Percentiles rank a stretch among this genome's conserved stretches.
Evolutionary conservation across 73 alveolate genomes (phyloP).

Genomic region (Breviolum minutum): DNA sequence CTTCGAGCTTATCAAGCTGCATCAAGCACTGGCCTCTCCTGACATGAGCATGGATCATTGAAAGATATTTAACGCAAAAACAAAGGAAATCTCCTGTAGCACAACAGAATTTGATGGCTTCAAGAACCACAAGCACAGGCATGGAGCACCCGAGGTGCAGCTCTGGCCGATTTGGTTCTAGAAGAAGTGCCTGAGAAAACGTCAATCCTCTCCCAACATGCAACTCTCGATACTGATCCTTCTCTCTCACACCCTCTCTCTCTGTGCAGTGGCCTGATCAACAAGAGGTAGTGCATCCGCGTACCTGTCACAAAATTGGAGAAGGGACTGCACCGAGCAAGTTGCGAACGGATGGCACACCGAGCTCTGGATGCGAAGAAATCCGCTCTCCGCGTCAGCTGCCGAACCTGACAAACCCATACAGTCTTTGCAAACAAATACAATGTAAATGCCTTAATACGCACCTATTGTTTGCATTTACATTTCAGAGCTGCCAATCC

Average conservation of each 20-base stretch:
- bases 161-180: constrained; percentile 50
- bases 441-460: not conserved
- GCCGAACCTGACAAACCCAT: constrained; percentile 6
- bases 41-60: not conserved
- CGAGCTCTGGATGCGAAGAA: constrained; percentile 74
- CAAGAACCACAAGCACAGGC: not conserved
- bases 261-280: constrained; percentile 26
- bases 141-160: constrained; percentile 49
- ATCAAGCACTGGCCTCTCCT: constrained; percentile 91
- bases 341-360: not conserved
- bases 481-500: too few species aligned
- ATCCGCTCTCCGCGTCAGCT: constrained; percentile 70
- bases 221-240: too few species aligned
- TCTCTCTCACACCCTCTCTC: too few species aligned
- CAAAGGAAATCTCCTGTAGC: too few species aligned
- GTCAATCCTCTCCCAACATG: not conserved
- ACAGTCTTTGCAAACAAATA: not conserved
- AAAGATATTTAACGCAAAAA: too few species aligned
- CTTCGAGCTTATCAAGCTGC: constrained; percentile 59
- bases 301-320: not conserved
- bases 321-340: not conserved
- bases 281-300: constrained; percentile 71
- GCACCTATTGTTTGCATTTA: too few species aligned
- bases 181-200: constrained; percentile 18
- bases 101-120: too few species aligned